Conservation (phyloP, 23 red algal genomes). For the Gracilaria vermiculophylla region DNA sequence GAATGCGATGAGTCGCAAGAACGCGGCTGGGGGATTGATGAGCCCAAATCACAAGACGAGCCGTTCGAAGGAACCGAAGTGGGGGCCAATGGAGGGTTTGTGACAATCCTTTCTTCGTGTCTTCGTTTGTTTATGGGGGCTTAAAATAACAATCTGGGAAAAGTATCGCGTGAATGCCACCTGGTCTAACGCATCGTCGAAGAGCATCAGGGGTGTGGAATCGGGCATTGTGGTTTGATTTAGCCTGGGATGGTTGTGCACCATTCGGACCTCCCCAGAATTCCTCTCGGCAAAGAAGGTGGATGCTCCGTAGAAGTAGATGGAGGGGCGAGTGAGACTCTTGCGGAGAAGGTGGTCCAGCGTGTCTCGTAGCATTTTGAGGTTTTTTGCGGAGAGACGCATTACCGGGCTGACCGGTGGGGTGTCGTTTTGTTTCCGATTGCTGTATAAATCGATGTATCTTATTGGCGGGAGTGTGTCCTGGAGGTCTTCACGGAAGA, state of each 20-base stretch:
- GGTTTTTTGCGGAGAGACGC: neutral
- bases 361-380: neutral
- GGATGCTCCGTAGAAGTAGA: neutral
- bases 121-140: neutral
- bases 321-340: neutral
- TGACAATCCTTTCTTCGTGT: neutral
- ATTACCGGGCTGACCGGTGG: conserved; percentile 30
- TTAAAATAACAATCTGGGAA: neutral
- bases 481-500: conserved; percentile 29
- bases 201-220: neutral
- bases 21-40: conserved; percentile 2
- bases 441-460: conserved; percentile 22
- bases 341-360: neutral
- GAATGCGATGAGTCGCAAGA: neutral
- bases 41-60: conserved; percentile 10
- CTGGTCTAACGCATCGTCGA: conserved; percentile 30
- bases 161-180: neutral
- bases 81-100: neutral
- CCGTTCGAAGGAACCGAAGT: conserved; percentile 32
- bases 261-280: neutral
- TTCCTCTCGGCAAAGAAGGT: neutral
- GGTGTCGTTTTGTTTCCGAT: neutral
- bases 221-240: conserved; percentile 14
- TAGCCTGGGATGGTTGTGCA: neutral
- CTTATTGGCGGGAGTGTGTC: neutral